Base-by-base conservation (phyloP, 495 filamentous ascomycete species). In the Neurospora sp. region DNA sequence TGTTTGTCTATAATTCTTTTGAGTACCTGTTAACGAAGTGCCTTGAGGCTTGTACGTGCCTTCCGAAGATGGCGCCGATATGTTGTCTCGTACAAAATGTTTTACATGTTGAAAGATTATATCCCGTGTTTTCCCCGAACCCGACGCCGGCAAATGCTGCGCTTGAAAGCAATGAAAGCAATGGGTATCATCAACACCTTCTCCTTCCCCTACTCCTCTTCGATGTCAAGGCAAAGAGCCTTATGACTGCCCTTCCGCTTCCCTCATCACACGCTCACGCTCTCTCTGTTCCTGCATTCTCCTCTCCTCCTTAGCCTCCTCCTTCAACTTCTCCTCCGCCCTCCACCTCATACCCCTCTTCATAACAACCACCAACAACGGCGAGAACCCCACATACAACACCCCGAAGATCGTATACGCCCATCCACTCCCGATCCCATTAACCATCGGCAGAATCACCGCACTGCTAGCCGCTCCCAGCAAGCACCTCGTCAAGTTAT, bases 381-480 rank as follows among this genome's bases (percentile, higher is more conserved):
- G 90, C 70, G 83, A 85, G 16, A 86, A 85, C 0, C 80, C 77
- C 2, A 89, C 69, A 78, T 88, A 90, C 11, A 91, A 75, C 3
- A 85, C 72, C 0, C 85, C 88, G 70, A 92, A 80, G 41, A 95
- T 87, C 0, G 90, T 93, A 78, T 90, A 93, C 35, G 88, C 88
- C 90, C 91, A 93, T 0, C 91, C 91, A 12, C 85, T 79, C 0
- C 91, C 92, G 83, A 93, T 89, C 0, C 81, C 86, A 27, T 86
- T 79, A 31, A 91, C 84, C 88, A 93, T 91, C 2, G 90, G 89
- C 71, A 88, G 84, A 70, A 93, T 88, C 11, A 88, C 81, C 2
- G 89, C 92, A 23, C 89, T 90, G 0, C 88, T 88, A 0, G 84
- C 91, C 2, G 91, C 92, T 3, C 92, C 91, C 5, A 93, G 80